A percentile compares a stretch with the other conserved stretches of the same genome.
Conservation (phyloP, 495 filamentous ascomycete genomes). For the Trichoderma parareesei region DNA sequence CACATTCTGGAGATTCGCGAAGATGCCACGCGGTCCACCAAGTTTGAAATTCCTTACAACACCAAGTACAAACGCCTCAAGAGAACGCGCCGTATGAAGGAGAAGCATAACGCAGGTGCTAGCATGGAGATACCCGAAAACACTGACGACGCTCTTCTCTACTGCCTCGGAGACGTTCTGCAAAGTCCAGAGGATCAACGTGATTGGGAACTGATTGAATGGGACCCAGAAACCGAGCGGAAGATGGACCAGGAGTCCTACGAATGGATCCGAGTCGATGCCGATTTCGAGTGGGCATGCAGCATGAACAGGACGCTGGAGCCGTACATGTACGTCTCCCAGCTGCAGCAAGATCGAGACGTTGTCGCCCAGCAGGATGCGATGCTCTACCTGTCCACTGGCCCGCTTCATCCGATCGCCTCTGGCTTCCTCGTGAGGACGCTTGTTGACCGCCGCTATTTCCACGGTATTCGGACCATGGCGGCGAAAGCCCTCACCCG, state of each 20-base stretch:
- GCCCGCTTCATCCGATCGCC: conserved; percentile 57
- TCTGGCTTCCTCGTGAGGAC: conserved; percentile 83
- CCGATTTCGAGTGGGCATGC: conserved; percentile 97
- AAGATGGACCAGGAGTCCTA: conserved; percentile 94
- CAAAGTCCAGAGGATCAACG: conserved; percentile 70
- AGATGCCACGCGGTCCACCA: conserved; percentile 50
- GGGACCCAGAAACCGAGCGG: conserved; percentile 76
- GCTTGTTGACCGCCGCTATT: conserved; percentile 85
- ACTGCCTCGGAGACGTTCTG: conserved; percentile 87
- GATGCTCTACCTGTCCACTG: conserved; percentile 37
- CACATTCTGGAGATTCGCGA: conserved; percentile 95
- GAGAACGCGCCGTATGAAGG: conserved; percentile 78
- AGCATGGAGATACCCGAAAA: conserved; percentile 56
- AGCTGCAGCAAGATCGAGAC: conserved; percentile 94
- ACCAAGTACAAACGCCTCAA: conserved; percentile 99
- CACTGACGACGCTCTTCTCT: conserved; percentile 79
- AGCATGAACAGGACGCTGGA: conserved; percentile 67
- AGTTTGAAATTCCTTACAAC: conserved; percentile 92
- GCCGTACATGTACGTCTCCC: conserved; percentile 93
- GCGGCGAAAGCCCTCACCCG: conserved; percentile 69
- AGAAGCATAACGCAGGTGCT: conserved; percentile 53
- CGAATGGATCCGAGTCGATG: conserved; percentile 97
- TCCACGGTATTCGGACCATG: conserved; percentile 79
- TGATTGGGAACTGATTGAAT: conserved; percentile 80
- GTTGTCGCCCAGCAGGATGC: conserved; percentile 87